These are phyloP conservation scores for Puccinia novopanici DNA, from an alignment of 1,284 basidiomycete genomes.

Conservation along the genomic window DNA sequence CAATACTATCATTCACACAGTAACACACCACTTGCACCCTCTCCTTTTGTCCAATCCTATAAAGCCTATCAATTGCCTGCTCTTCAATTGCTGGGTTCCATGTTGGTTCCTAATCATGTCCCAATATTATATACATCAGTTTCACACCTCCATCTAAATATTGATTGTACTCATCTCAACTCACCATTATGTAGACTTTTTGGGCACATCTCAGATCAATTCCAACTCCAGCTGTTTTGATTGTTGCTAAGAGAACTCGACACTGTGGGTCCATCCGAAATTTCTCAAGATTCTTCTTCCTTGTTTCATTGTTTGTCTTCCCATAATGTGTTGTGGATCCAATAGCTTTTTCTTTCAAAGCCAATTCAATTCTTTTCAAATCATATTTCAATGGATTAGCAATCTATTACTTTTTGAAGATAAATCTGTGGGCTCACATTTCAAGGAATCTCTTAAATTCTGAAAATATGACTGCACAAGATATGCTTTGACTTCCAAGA, in stretches of 20 bases:
- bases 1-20: too few relatives aligned
- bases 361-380: neutral
- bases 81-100: too few relatives aligned
- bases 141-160: too few relatives aligned
- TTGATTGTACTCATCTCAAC: neutral
- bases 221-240: too few relatives aligned
- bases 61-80: too few relatives aligned
- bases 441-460: neutral
- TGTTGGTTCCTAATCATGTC: too few relatives aligned
- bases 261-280: neutral
- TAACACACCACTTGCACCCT: too few relatives aligned
- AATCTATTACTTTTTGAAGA: neutral
- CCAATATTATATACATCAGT: slow-evolving; percentile 3
- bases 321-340: neutral
- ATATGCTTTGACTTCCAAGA: neutral
- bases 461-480: neutral
- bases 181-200: neutral
- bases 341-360: neutral
- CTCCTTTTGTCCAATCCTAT: too few relatives aligned
- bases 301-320: neutral
- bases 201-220: too few relatives aligned
- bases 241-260: neutral
- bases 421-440: neutral
- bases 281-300: neutral
- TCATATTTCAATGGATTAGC: neutral